A percentile compares a stretch with the other conserved stretches of the same genome.
phyloP scores from a whole-genome alignment of 1,284 basidiomycete species.

The Malassezia vespertilionis region DNA sequence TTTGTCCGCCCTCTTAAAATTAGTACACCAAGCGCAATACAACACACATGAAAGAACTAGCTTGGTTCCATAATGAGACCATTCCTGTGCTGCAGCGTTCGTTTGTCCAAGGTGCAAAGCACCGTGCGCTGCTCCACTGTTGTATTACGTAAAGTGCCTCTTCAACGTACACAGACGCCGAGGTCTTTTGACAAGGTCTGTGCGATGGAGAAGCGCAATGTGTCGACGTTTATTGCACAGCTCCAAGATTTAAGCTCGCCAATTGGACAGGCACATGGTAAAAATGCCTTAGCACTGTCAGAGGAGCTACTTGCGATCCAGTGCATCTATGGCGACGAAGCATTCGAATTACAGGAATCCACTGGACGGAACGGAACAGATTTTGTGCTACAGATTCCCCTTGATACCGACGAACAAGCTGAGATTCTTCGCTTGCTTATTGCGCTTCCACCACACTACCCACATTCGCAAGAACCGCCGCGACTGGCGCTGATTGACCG shows the following conservation, averaged over 20 bases:
- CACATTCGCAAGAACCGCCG: neutral
- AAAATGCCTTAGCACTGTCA: constrained; percentile 2
- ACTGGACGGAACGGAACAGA: neutral
- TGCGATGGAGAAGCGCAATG: neutral
- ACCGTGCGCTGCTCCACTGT: neutral
- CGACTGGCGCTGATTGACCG: constrained; percentile 4
- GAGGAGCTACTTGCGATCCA: constrained; percentile 23
- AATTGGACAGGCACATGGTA: neutral
- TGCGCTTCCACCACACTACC: constrained; percentile 3
- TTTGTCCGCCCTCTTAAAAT: constrained; percentile 35
- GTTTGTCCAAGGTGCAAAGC: too few species aligned
- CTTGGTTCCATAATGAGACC: constrained; percentile 35
- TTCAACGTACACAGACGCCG: neutral
- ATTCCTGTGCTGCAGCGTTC: constrained; percentile 12
- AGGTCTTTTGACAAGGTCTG: constrained; percentile 9
- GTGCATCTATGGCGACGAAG: constrained; percentile 38
- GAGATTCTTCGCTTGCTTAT: neutral
- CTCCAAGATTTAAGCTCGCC: neutral
- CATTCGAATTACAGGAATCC: constrained; percentile 21
- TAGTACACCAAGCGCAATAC: neutral
- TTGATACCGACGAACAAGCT: neutral
- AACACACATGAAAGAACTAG: constrained; percentile 23
- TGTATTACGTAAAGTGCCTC: neutral
- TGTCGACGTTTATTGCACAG: constrained; percentile 6
- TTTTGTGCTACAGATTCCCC: neutral